Percentiles rank a stretch among this genome's conserved stretches.
Evolutionary conservation across 257 asterid genomes (phyloP).

Genomic region (Cruciata laevipes): DNA sequence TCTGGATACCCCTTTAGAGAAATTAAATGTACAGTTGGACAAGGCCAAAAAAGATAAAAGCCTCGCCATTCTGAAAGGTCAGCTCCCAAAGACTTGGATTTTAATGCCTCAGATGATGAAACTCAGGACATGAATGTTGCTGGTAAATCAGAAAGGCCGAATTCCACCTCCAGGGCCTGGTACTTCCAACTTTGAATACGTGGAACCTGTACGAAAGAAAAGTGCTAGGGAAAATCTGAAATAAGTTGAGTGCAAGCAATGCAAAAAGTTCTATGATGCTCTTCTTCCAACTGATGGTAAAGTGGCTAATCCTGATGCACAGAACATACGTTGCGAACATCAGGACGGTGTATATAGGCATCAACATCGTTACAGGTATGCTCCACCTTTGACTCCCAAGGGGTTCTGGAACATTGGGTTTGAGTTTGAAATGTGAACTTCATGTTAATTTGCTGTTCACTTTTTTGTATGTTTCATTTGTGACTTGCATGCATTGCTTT

Average conservation of each 20-base stretch:
- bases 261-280: slow-evolving; percentile 90
- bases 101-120: slow-evolving; percentile 56
- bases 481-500: too few species aligned
- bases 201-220: slow-evolving; percentile 82
- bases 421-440: slow-evolving; percentile 69
- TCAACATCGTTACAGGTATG: slow-evolving; percentile 90
- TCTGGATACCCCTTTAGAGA: slow-evolving; percentile 86
- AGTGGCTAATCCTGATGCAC: slow-evolving; percentile 26
- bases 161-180: slow-evolving; percentile 38
- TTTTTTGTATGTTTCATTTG: slow-evolving; percentile 2
- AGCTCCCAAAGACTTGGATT: slow-evolving; percentile 21
- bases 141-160: slow-evolving; percentile 29
- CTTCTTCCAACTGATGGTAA: slow-evolving; percentile 54
- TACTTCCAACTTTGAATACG: slow-evolving; percentile 57
- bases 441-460: slow-evolving; percentile 2
- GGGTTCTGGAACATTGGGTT: slow-evolving; percentile 98
- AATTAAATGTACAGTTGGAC: slow-evolving; percentile 41
- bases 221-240: slow-evolving; percentile 67
- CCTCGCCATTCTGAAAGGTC: slow-evolving; percentile 23
- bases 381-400: slow-evolving; percentile 92
- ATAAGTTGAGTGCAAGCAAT: slow-evolving; percentile 91
- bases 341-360: slow-evolving; percentile 94
- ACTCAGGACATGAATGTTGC: slow-evolving; percentile 57
- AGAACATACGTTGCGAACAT: slow-evolving; percentile 74
- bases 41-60: slow-evolving; percentile 37